These are phyloP conservation scores for Ogataea allantospora DNA, from an alignment of 805 yeast genomes.

Conservation along the genomic window DNA sequence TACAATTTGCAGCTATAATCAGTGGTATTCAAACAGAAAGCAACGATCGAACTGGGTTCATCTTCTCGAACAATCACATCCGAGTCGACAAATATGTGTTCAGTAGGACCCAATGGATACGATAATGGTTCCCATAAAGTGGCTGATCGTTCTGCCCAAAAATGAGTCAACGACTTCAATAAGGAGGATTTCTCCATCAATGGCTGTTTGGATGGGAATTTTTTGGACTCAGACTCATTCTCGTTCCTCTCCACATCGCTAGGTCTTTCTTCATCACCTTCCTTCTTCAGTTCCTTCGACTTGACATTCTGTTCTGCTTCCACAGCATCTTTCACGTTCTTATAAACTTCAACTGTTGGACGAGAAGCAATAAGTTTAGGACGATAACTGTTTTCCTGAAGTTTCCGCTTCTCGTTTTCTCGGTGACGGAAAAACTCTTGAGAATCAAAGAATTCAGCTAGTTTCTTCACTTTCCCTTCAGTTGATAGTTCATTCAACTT, in stretches of 20 bases:
- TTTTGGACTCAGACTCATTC: conserved; percentile 7
- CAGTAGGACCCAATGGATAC: conserved; percentile 76
- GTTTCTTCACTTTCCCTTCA: conserved; percentile 53
- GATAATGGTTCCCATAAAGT: conserved; percentile 90
- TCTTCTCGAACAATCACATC: conserved; percentile 93
- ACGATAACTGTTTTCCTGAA: conserved; percentile 56
- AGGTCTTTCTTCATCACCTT: neutral
- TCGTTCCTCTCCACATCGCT: conserved; percentile 1
- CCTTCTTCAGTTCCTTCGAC: conserved; percentile 8
- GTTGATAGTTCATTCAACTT: conserved; percentile 15
- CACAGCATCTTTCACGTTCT: conserved; percentile 86
- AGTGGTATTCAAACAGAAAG: conserved; percentile 82
- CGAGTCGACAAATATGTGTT: conserved; percentile 91
- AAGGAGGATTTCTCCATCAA: conserved; percentile 70
- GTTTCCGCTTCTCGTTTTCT: conserved; percentile 67
- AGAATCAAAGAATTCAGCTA: conserved; percentile 72
- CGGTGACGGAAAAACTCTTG: conserved; percentile 86
- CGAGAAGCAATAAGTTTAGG: conserved; percentile 74
- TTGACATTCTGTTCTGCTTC: conserved; percentile 40
- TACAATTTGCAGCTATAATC: conserved; percentile 59
- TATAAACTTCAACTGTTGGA: conserved; percentile 89
- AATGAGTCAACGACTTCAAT: conserved; percentile 78
- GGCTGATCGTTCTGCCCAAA: conserved; percentile 98
- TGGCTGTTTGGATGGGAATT: conserved; percentile 19
- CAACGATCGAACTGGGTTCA: conserved; percentile 92